Evolutionary conservation across 1,284 basidiomycete species (phyloP).

Genomic region (Testicularia cyperi): DNA sequence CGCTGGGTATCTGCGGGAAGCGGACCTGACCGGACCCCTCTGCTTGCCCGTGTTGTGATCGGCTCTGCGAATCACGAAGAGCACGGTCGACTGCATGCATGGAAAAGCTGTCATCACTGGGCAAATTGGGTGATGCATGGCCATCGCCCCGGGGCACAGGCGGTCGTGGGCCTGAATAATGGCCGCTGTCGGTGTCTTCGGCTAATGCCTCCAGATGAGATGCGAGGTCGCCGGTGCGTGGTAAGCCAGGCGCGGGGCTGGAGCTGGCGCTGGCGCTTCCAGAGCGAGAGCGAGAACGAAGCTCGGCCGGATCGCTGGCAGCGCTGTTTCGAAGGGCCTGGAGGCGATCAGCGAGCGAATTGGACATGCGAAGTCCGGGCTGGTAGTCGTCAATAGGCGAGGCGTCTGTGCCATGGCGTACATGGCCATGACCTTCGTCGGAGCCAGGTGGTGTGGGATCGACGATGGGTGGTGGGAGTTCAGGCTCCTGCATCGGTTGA

Average conservation of each 20-base stretch:
- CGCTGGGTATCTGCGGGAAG: slow-evolving; percentile 29
- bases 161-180: background rate
- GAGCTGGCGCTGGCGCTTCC: slow-evolving; percentile 4
- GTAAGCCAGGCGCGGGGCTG: too few relatives aligned
- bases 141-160: slow-evolving; percentile 1
- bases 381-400: slow-evolving; percentile 29
- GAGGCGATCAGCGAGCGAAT: slow-evolving; percentile 34
- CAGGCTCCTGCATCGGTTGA: background rate
- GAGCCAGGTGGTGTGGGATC: slow-evolving; percentile 7
- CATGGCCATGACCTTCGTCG: slow-evolving; percentile 15
- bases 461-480: background rate
- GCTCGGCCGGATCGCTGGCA: slow-evolving; percentile 23
- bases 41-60: too few relatives aligned
- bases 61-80: slow-evolving; percentile 7
- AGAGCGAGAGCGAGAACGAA: slow-evolving; percentile 17
- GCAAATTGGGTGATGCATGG: background rate
- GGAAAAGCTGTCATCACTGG: slow-evolving; percentile 7
- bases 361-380: slow-evolving; percentile 14
- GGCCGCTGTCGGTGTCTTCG: slow-evolving; percentile 1
- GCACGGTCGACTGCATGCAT: slow-evolving; percentile 12
- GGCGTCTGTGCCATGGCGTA: slow-evolving; percentile 25
- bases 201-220: slow-evolving; percentile 20
- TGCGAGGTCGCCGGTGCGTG: slow-evolving; percentile 10
- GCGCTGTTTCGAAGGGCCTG: slow-evolving; percentile 30
- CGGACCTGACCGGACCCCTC: slow-evolving; percentile 1